These are phyloP conservation scores for Acanthamoeba rhysodes DNA, from an alignment of 208 protist genomes.

Conservation along the genomic window DNA sequence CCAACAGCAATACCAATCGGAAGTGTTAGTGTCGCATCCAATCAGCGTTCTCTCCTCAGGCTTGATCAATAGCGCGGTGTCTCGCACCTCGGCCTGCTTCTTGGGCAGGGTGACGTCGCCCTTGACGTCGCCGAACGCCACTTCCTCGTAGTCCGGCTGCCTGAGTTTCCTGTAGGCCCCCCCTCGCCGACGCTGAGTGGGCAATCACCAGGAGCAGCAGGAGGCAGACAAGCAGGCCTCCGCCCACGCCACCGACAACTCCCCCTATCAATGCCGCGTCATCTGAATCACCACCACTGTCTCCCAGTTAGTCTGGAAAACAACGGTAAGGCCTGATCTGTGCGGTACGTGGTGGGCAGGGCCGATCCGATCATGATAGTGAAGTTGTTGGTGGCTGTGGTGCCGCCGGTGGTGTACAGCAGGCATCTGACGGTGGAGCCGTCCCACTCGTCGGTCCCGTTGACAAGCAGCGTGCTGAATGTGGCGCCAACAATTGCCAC, in stretches of 20 bases:
- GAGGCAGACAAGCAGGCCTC: background rate
- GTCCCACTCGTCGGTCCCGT: background rate
- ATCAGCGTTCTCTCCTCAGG: background rate
- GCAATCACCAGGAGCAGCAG: background rate
- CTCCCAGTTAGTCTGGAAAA: no score
- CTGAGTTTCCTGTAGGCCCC: background rate
- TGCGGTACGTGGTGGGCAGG: background rate
- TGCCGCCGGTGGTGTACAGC: background rate
- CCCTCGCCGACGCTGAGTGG: background rate
- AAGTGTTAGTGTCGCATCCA: background rate
- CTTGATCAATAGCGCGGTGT: background rate
- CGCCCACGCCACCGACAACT: background rate
- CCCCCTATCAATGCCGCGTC: background rate
- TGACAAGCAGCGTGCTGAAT: background rate
- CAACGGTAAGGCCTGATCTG: no score
- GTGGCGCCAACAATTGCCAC: background rate
- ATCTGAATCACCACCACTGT: background rate
- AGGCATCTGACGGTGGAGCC: background rate
- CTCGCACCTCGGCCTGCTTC: background rate
- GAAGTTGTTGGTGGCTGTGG: conserved; percentile 30
- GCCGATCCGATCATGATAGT: background rate
- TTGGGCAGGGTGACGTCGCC: conserved; percentile 7
- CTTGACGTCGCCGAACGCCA: conserved; percentile 13
- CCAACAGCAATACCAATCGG: no score
- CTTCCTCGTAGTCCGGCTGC: conserved; percentile 32